Base-by-base conservation (phyloP, 768 basidiomycete species). In the Lentinula detonsa region DNA sequence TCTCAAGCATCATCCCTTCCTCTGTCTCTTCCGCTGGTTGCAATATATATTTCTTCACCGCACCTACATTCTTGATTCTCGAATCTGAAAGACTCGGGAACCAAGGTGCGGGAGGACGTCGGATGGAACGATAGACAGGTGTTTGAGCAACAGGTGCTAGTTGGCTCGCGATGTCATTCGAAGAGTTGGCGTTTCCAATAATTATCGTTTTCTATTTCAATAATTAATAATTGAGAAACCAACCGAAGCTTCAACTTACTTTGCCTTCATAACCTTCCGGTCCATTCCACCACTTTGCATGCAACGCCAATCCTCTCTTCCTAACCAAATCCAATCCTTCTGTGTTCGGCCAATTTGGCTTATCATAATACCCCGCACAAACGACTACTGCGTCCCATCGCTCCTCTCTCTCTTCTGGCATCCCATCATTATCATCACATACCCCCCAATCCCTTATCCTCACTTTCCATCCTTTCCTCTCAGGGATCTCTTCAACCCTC, bases 111-210 rank as follows among this genome's bases (percentile, higher is more conserved):
- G 75, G 73, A 11, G 74, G 69, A 0, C 28, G 28, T 28, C 28
- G 28, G 77, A 74, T 0, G 81, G 78, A 31, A 76, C 81, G 78
- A 63, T 78, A 78, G 0, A 82, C 73, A 4, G 82, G 81, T 1
- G 70, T 59, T 39, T 69, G 61, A 0, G 74, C 73, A 15, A 80
- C 68, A 0, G 72, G 59, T 0, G 72, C 74, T 0, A 83, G 71
- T 42, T 82, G 80, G 1, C 78, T 75, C 0, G 79, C 78, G 46
- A 83, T 78, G 52, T 83, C 81, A 63, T 83, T 83, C 39, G 75
- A 73, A 2, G 82, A 83, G 54, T 82, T 80, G n/a, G 79, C 82
- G n/a, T 82, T 83, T 10, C 78, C 82, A 3, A 83, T 67, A 11
- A 84, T 73, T 0, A 81, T 70, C 16, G 76, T 71, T 16, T 75